A percentile compares a stretch with the other conserved stretches of the same genome.
Evolutionary conservation across 2,329 filamentous ascomycete species (phyloP).

Genomic region (Lasiodiplodia citricola): DNA sequence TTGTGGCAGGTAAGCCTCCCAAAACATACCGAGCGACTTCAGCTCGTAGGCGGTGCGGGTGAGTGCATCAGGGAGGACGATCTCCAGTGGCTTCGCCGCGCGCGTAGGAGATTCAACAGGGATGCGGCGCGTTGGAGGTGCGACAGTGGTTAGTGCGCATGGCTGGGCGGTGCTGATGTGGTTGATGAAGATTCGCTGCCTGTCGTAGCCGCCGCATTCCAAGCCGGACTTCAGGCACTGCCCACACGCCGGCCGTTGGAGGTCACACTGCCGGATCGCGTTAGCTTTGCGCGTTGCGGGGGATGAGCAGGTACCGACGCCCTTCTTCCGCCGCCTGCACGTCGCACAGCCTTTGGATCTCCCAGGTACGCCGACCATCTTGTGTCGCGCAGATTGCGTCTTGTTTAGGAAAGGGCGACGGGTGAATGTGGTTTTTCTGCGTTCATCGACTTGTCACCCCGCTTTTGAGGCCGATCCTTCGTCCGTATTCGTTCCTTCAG

Average conservation of each 20-base stretch:
- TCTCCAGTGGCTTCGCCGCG: not conserved
- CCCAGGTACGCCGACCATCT: constrained; percentile 34
- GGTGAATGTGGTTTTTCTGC: not conserved
- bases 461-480: not conserved
- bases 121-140: no score
- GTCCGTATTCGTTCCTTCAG: not conserved
- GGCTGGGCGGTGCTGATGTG: constrained; percentile 26
- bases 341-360: constrained; percentile 42
- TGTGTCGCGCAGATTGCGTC: not conserved
- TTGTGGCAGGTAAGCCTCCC: constrained; percentile 33
- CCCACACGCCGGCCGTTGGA: constrained; percentile 63
- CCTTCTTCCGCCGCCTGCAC: constrained; percentile 56
- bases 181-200: constrained; percentile 66
- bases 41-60: constrained; percentile 34
- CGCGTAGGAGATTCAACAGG: not conserved
- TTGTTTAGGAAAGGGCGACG: not conserved
- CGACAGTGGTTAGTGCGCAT: not conserved
- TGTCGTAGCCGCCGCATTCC: constrained; percentile 66
- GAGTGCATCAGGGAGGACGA: constrained; percentile 30
- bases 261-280: constrained; percentile 60
- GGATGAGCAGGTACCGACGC: constrained; percentile 49
- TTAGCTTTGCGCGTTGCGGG: not conserved
- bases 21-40: constrained; percentile 34
- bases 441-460: not conserved
- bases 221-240: constrained; percentile 65